Percentiles rank a stretch among this genome's conserved stretches.
Conservation (phyloP, 192 early-diverging fungal genomes). For the Mortierella claussenii region DNA sequence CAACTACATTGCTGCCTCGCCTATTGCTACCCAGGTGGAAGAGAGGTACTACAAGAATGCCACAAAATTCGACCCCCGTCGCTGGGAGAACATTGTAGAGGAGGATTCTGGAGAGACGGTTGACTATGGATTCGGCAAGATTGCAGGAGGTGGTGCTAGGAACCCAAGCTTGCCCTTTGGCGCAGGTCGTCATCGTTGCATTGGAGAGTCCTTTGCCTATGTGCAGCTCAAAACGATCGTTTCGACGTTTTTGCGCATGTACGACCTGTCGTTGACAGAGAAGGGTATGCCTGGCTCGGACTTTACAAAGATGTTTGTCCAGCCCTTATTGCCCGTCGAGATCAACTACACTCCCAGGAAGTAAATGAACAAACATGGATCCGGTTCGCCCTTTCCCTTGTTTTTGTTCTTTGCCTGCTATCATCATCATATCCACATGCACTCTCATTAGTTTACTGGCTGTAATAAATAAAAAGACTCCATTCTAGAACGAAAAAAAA, state of each 20-base stretch:
- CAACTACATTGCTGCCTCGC: slow-evolving; percentile 87
- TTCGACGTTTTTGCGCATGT: slow-evolving; percentile 81
- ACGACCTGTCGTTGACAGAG: slow-evolving; percentile 76
- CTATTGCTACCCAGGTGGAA: slow-evolving; percentile 85
- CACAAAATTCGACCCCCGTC: slow-evolving; percentile 79
- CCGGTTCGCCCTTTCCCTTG: background rate
- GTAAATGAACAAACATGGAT: slow-evolving; percentile 4
- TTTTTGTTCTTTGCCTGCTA: background rate
- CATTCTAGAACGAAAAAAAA: no score
- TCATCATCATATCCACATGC: background rate
- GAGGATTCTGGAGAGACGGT: slow-evolving; percentile 64
- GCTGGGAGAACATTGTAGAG: slow-evolving; percentile 76
- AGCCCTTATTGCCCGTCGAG: slow-evolving; percentile 75
- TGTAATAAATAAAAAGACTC: no score
- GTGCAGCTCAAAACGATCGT: slow-evolving; percentile 96
- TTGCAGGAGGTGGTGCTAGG: slow-evolving; percentile 69
- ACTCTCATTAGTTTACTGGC: slow-evolving; percentile 2
- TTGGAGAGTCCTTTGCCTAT: slow-evolving; percentile 97
- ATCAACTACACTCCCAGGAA: slow-evolving; percentile 48
- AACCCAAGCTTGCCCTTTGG: slow-evolving; percentile 96
- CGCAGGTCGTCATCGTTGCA: slow-evolving; percentile 97
- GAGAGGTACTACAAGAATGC: slow-evolving; percentile 84
- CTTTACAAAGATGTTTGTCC: slow-evolving; percentile 92
- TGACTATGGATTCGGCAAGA: slow-evolving; percentile 83
- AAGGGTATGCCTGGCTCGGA: slow-evolving; percentile 84